phyloP scores from a whole-genome alignment of 495 filamentous ascomycete species.

The Hypoxylon fuscum region DNA sequence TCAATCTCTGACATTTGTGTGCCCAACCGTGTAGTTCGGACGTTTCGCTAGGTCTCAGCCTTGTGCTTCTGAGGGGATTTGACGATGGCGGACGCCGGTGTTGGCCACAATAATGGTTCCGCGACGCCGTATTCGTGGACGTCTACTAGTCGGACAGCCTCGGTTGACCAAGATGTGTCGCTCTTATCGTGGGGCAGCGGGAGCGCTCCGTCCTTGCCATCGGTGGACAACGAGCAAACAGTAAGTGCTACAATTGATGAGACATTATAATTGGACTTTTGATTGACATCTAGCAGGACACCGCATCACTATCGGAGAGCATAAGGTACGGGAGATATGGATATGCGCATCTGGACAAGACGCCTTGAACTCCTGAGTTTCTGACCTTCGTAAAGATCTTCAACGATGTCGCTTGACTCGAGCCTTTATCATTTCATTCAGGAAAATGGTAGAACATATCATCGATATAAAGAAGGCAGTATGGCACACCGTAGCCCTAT shows the following conservation, averaged over 20 bases:
- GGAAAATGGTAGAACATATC: slow-evolving; percentile 52
- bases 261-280: background rate
- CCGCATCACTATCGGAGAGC: slow-evolving; percentile 17
- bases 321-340: slow-evolving; percentile 10
- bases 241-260: slow-evolving; percentile 9
- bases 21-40: background rate
- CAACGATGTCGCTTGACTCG: slow-evolving; percentile 45
- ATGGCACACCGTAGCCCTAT: background rate
- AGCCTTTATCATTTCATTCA: slow-evolving; percentile 47
- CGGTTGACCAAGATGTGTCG: slow-evolving; percentile 29
- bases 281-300: slow-evolving; percentile 15
- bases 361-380: background rate
- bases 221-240: slow-evolving; percentile 38
- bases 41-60: slow-evolving; percentile 2
- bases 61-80: background rate
- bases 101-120: slow-evolving; percentile 6
- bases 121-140: slow-evolving; percentile 16
- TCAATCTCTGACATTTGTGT: background rate
- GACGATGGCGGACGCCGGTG: slow-evolving; percentile 12
- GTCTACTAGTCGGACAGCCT: slow-evolving; percentile 21
- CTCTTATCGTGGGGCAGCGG: slow-evolving; percentile 40
- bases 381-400: slow-evolving; percentile 35
- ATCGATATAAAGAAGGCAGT: slow-evolving; percentile 47
- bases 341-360: background rate
- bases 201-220: slow-evolving; percentile 43